These are phyloP conservation scores for Tripterygium wilfordii DNA, from an alignment of 177 flowering plant genomes.

Conservation along the genomic window DNA sequence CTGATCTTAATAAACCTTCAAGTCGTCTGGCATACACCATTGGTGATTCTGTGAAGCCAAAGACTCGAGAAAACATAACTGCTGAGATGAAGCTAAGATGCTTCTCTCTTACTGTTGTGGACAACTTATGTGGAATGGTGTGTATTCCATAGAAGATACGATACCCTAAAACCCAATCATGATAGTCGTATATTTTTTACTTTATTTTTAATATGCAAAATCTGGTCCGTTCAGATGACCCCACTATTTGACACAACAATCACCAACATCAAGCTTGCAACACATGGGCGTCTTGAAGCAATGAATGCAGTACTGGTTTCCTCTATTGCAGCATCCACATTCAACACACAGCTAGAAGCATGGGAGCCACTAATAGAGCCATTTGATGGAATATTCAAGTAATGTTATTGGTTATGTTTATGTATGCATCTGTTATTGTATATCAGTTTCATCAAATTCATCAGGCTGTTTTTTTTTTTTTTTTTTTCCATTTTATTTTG, in stretches of 20 bases:
- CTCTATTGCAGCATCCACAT: slow-evolving; percentile 93
- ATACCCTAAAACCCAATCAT: no score
- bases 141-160: slow-evolving; percentile 13
- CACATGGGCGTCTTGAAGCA: slow-evolving; percentile 85
- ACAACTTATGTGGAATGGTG: slow-evolving; percentile 93
- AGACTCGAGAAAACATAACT: slow-evolving; percentile 72
- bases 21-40: slow-evolving; percentile 75
- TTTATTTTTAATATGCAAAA: neutral
- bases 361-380: slow-evolving; percentile 99
- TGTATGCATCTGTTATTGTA: no score
- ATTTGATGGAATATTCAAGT: slow-evolving; percentile 99
- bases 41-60: slow-evolving; percentile 82
- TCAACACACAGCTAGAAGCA: slow-evolving; percentile 83
- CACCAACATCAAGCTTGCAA: slow-evolving; percentile 87
- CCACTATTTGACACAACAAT: slow-evolving; percentile 87
- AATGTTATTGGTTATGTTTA: slow-evolving; percentile 5
- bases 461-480: neutral
- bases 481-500: slow-evolving; percentile 2
- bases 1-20: slow-evolving; percentile 84
- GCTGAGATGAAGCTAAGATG: slow-evolving; percentile 84
- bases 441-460: neutral
- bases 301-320: slow-evolving; percentile 93
- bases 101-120: slow-evolving; percentile 80
- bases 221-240: slow-evolving; percentile 62
- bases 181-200: no score